Evolutionary conservation across 2,329 filamentous ascomycete genomes (phyloP).

Genomic region (Dactylellina parvicollis): DNA sequence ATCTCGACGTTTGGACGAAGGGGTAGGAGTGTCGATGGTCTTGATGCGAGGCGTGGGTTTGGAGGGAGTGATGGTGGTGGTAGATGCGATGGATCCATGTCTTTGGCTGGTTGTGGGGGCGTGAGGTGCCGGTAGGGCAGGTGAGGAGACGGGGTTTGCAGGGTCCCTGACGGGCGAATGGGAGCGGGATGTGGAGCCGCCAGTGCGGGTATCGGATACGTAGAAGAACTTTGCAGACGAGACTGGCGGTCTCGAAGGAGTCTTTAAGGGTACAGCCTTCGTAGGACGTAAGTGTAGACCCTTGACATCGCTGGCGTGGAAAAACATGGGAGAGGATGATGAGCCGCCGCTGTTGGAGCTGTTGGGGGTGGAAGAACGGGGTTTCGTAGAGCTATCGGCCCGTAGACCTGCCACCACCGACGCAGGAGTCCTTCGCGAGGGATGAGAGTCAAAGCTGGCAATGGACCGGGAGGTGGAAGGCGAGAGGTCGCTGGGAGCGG

Average conservation of each 20-base stretch:
- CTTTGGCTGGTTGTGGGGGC: background rate
- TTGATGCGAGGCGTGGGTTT: conserved; percentile 43
- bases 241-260: conserved; percentile 63
- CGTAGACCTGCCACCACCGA: conserved; percentile 56
- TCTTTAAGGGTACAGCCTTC: too few species aligned
- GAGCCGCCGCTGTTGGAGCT: conserved; percentile 58
- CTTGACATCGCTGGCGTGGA: conserved; percentile 85
- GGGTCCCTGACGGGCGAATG: conserved; percentile 44
- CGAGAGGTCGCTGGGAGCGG: conserved; percentile 28
- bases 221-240: conserved; percentile 74
- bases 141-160: conserved; percentile 20
- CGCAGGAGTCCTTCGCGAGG: conserved; percentile 17
- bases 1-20: conserved; percentile 29
- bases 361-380: conserved; percentile 59
- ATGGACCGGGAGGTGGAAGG: background rate
- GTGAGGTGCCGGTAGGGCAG: conserved; percentile 9
- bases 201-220: conserved; percentile 69
- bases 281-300: conserved; percentile 58
- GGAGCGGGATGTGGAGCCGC: conserved; percentile 41
- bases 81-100: conserved; percentile 40
- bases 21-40: conserved; percentile 19
- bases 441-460: conserved; percentile 17
- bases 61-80: conserved; percentile 26
- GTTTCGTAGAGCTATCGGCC: conserved; percentile 57
- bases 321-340: conserved; percentile 76